Evolutionary conservation across 306 rosid genomes (phyloP), one percentile per base, ranked within the genome.

Genomic region (Cercis canadensis): DNA sequence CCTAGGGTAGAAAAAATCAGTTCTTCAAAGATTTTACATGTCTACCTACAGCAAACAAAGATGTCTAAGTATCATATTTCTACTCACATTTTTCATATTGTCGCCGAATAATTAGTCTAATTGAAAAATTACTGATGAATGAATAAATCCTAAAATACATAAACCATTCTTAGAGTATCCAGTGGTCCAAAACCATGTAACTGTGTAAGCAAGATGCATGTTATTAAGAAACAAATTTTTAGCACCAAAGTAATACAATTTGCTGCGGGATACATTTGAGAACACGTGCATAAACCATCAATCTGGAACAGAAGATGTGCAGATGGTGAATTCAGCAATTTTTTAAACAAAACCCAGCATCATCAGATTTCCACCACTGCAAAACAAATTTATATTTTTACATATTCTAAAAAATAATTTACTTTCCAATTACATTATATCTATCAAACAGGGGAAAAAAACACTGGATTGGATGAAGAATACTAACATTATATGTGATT

Each of bases 401-500:
- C 67, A 37, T 29, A 37, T 59, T 51, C 54, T n/a, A 63, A 57
- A 62, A 58, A 65, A 49, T 37, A 34, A 56, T 45, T 24, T 50
- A 59, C 19, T 57, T 62, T 51, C 53, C 62, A 49, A 29, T 75
- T 55, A 61, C 57, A 65, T 46, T 11, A 70, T 44, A 53, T 62
- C 46, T 39, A 68, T 75, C 52, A 67, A 63, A 64, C 19, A 39
- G 50, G 65, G 64, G n/a, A 24, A 47, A 31, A 14, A 60, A 56
- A 50, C 56, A 56, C 19, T 12, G n/a, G 45, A 31, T 64, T 67
- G 59, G 66, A 65, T 46, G 67, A 75, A 17, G 44, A 67, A 55
- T 69, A 87, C 99, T 87, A 7, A 95, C 99, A 80, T 89, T 87
- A 67, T 95, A 95, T 72, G 99, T 86, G 80, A 95, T 82, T 83